phyloP scores from a whole-genome alignment of 2,329 filamentous ascomycete genomes.

The Trichophyton rubrum region DNA sequence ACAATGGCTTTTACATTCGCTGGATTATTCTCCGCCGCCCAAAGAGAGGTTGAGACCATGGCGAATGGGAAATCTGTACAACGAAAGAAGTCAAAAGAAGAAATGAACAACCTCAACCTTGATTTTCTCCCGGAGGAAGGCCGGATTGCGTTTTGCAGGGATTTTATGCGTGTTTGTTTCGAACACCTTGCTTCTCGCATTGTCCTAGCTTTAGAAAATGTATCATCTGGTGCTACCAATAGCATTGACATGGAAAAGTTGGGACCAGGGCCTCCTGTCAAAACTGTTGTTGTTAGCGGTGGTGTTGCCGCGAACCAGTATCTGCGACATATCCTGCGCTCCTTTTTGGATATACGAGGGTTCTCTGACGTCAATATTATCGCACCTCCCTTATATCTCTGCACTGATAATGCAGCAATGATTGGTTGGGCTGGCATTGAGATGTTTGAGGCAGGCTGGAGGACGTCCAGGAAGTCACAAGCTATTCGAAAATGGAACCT shows the following conservation, averaged over 20 bases:
- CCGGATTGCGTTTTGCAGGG: slow-evolving; percentile 55
- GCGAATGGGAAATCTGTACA: slow-evolving; percentile 21
- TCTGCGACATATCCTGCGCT: slow-evolving; percentile 53
- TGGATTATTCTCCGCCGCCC: slow-evolving; percentile 54
- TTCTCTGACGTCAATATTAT: slow-evolving; percentile 49
- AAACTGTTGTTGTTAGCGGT: slow-evolving; percentile 68
- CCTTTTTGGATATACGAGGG: slow-evolving; percentile 55
- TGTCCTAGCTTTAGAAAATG: slow-evolving; percentile 50
- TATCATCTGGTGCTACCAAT: slow-evolving; percentile 11
- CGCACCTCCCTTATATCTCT: slow-evolving; percentile 64
- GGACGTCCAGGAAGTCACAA: slow-evolving; percentile 47
- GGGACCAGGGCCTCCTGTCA: slow-evolving; percentile 22
- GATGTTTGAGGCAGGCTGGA: slow-evolving; percentile 73
- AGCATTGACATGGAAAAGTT: not conserved
- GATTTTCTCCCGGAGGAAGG: slow-evolving; percentile 42
- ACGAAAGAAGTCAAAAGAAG: slow-evolving; percentile 18
- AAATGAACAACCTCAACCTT: slow-evolving; percentile 3
- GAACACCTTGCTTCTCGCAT: slow-evolving; percentile 73
- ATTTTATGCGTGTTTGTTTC: slow-evolving; percentile 69
- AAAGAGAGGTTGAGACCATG: slow-evolving; percentile 40
- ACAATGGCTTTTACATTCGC: slow-evolving; percentile 61
- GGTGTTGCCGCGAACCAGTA: slow-evolving; percentile 82
- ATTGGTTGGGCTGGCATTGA: slow-evolving; percentile 88
- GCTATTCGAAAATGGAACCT: slow-evolving; percentile 62
- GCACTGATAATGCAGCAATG: slow-evolving; percentile 96